Percentiles rank a stretch among this genome's conserved stretches.
Conservation (phyloP, 2,329 filamentous ascomycete species). For the Pseudogymnoascus verrucosus region DNA sequence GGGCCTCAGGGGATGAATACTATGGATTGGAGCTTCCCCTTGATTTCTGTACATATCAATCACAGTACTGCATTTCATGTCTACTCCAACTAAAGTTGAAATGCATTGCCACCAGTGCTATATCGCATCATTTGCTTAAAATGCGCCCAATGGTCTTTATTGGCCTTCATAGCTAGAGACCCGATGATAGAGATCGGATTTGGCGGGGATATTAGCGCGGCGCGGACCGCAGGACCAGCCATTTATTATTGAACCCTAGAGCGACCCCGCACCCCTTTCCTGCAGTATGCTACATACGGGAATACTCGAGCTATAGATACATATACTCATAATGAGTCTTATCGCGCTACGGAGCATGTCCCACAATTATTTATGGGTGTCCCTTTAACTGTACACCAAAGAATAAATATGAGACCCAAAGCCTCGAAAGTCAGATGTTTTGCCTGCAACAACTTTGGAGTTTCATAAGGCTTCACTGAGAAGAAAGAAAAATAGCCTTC, state of each 20-base stretch:
- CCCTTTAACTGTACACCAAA: not conserved
- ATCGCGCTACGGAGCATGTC: not conserved
- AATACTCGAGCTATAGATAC: not conserved
- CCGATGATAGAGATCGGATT: not conserved
- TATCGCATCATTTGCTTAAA: not conserved
- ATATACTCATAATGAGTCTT: constrained; percentile 3
- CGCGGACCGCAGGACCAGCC: not conserved
- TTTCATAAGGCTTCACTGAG: not conserved
- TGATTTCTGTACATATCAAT: not conserved
- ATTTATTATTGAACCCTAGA: not conserved
- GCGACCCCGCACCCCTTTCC: not conserved
- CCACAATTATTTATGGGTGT: not conserved
- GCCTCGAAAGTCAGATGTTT: not conserved
- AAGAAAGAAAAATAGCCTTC: not conserved
- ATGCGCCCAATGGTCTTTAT: not conserved
- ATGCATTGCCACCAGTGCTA: not conserved
- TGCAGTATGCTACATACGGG: not conserved
- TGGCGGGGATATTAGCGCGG: not conserved
- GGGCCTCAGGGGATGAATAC: too few species aligned
- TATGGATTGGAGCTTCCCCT: not conserved
- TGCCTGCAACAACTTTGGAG: not conserved
- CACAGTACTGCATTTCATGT: not conserved
- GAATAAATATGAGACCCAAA: not conserved
- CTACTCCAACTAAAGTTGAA: not conserved
- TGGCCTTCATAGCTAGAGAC: not conserved